phyloP scores from a whole-genome alignment of 306 rosid species.

The Ormosia semicastrata region DNA sequence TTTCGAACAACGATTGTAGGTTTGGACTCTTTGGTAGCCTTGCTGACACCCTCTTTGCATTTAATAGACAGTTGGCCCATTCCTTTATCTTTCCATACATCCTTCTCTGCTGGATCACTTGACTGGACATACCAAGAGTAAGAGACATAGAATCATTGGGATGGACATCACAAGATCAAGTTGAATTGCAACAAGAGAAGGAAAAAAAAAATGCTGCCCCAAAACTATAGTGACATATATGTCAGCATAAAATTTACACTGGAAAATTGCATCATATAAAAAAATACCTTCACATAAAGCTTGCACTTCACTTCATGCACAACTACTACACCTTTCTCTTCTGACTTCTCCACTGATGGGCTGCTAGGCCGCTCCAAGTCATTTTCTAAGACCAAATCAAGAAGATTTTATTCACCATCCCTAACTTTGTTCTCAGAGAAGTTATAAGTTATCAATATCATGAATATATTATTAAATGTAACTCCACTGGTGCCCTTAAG shows the following conservation, averaged over 20 bases:
- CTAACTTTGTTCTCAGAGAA: constrained; percentile 2
- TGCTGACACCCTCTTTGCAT: constrained; percentile 86
- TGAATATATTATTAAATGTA: not conserved
- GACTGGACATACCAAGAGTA: constrained; percentile 55
- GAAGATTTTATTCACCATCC: constrained; percentile 10
- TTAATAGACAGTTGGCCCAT: constrained; percentile 83
- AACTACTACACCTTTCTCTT: constrained; percentile 82
- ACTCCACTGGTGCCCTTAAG: not conserved
- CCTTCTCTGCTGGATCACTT: constrained; percentile 74
- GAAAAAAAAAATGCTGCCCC: constrained; percentile 6
- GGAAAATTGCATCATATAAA: not conserved
- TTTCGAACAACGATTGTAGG: constrained; percentile 91
- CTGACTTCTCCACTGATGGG: constrained; percentile 87
- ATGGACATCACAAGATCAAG: constrained; percentile 1
- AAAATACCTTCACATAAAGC: constrained; percentile 83
- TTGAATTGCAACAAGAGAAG: not conserved
- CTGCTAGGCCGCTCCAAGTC: constrained; percentile 87
- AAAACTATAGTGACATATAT: not conserved
- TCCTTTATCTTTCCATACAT: constrained; percentile 95
- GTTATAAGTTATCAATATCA: constrained; percentile 17
- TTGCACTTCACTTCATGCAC: constrained; percentile 98
- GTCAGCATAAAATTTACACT: not conserved
- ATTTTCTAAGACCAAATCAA: constrained; percentile 52
- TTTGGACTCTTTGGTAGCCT: constrained; percentile 94
- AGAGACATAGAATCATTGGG: not conserved